Base-by-base conservation (phyloP, 139 green algal genomes). In the Tetraselmis striata region DNA sequence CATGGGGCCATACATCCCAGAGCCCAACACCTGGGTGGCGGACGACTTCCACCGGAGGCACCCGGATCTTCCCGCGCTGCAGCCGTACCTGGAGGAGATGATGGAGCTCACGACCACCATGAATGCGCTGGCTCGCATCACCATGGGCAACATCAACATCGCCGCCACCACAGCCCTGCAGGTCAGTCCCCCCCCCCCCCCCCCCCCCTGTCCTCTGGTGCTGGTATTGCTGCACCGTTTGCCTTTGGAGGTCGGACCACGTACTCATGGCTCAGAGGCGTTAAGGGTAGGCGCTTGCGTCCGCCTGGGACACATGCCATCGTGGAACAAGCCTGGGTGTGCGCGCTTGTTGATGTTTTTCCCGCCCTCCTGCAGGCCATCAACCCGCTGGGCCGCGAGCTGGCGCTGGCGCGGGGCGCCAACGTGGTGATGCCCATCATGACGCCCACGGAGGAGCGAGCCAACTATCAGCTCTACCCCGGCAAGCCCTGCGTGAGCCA, bases 401-500 rank as follows among this genome's bases (percentile, higher is more conserved):
- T 94, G 0, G 90, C 90, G 18, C 85, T 94, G 80, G 77, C 87
- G 59, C 83, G 90, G 0, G 90, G 90, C 78, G 86, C 84, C 81
- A 94, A 94, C 80, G 85, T 94, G 82, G 84, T 94, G 2, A 94
- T 94, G 90, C 90, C 90, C 30, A 94, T 94, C 76, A 83, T 94
- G 74, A 94, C 90, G 2, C 90, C 90, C 59, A 92, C 90, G 32
- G 90, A 92, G 85, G 92, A 32, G 2, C 77, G 86, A 88, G 86
- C 79, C 59, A 77, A 88, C 76, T 92, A 90, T 79, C 85, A 91
- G 45, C 85, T 92, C 78, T 92, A 91, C 80, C 86, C 91, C 81
- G 91, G 91, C 81, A 94, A 94, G 87, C 91, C 91, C 1, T 94
- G 91, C 87, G 93, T 94, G 78, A 94, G 85, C 5, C 90, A 94